phyloP scores from a whole-genome alignment of 805 yeast species.

The Saccharomycodes ludwigii region DNA sequence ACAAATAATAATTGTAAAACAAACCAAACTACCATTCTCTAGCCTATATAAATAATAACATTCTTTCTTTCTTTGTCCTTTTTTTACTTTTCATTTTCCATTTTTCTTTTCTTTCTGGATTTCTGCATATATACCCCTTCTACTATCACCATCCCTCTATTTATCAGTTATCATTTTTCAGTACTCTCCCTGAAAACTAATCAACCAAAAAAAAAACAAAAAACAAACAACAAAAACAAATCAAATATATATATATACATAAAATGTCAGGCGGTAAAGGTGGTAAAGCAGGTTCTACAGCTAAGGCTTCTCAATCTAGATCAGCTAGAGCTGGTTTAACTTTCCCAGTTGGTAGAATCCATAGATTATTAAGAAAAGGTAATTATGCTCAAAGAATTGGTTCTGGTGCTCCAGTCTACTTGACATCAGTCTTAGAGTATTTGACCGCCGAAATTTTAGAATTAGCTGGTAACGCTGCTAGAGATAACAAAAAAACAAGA shows the following conservation, averaged over 20 bases:
- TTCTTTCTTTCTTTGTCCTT: too few relatives aligned
- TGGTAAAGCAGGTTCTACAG: conserved; percentile 91
- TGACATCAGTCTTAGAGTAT: conserved; percentile 94
- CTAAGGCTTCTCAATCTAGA: conserved; percentile 95
- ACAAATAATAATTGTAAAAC: too few relatives aligned
- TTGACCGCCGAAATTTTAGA: conserved; percentile 96
- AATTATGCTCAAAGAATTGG: conserved; percentile 98
- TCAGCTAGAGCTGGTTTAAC: conserved; percentile 97
- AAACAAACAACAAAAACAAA: conserved; percentile 6
- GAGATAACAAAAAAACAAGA: conserved; percentile 98
- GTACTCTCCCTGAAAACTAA: neutral
- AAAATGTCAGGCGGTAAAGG: conserved; percentile 61
- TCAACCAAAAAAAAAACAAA: conserved; percentile 4
- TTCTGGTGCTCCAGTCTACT: conserved; percentile 98
- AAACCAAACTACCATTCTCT: too few relatives aligned
- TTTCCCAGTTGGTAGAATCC: conserved; percentile 99
- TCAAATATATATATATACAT: conserved; percentile 15
- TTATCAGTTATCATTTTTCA: too few relatives aligned
- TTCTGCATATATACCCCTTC: too few relatives aligned
- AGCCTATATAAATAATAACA: too few relatives aligned
- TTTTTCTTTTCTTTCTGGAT: too few relatives aligned
- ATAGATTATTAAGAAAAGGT: conserved; percentile 92
- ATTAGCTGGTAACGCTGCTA: conserved; percentile 97
- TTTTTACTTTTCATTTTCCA: too few relatives aligned
- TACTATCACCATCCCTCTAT: neutral